Percentiles rank a stretch among this genome's conserved stretches.
phyloP scores from a whole-genome alignment of 495 filamentous ascomycete species.

The Bacidia rubella region DNA sequence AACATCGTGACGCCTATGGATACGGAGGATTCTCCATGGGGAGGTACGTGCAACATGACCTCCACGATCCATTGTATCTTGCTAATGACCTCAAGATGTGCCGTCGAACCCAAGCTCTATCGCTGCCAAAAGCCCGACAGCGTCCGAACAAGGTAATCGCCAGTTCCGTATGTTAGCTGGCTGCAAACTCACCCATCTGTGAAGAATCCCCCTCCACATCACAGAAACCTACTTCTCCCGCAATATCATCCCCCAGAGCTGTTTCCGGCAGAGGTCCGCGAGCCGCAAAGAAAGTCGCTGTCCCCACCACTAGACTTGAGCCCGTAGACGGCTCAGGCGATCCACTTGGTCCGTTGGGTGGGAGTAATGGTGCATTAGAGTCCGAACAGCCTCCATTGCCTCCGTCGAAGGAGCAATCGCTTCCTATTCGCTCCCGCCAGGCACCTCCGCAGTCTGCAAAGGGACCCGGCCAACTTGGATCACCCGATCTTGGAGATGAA shows the following conservation, averaged over 20 bases:
- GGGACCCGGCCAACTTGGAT: conserved; percentile 42
- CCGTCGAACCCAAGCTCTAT: conserved; percentile 38
- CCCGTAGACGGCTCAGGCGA: conserved; percentile 83
- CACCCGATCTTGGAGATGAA: conserved; percentile 49
- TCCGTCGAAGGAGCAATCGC: conserved; percentile 63
- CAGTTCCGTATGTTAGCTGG: conserved; percentile 6
- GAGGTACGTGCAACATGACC: conserved; percentile 37
- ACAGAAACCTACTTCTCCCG: conserved; percentile 19
- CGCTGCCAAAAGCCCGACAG: conserved; percentile 17
- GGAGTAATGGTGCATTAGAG: conserved; percentile 35
- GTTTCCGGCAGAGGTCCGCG: conserved; percentile 38
- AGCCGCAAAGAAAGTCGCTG: conserved; percentile 59
- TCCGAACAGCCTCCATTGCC: conserved; percentile 68
- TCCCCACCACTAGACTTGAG: conserved; percentile 72
- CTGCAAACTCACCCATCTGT: conserved; percentile 12
- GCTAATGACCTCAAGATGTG: conserved; percentile 34
- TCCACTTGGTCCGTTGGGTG: conserved; percentile 75
- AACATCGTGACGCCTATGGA: conserved; percentile 28
- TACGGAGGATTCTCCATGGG: conserved; percentile 56
- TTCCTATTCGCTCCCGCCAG: conserved; percentile 42
- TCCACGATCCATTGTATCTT: conserved; percentile 6
- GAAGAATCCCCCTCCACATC: conserved; percentile 21
- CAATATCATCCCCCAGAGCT: conserved; percentile 29
- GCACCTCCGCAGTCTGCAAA: conserved; percentile 35
- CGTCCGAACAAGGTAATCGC: conserved; percentile 23